Percentiles rank a stretch among this genome's conserved stretches.
phyloP scores from a whole-genome alignment of 1,139 yeast genomes.

The Saccharomyces hybrid region DNA sequence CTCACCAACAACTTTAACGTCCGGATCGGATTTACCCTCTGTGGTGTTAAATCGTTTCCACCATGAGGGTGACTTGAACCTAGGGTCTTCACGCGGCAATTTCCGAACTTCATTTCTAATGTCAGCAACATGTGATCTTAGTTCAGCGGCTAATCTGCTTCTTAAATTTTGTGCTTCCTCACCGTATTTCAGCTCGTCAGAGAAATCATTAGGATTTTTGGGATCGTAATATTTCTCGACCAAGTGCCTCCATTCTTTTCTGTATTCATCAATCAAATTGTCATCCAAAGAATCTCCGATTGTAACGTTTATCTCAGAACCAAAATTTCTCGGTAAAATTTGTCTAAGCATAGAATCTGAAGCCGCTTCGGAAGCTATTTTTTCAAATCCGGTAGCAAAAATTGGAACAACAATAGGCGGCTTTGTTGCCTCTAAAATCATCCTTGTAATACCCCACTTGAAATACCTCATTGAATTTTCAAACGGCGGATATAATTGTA shows the following conservation, averaged over 20 bases:
- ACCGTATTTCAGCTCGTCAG: slow-evolving; percentile 57
- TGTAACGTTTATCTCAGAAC: slow-evolving; percentile 59
- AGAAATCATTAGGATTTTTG: slow-evolving; percentile 48
- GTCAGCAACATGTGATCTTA: slow-evolving; percentile 56
- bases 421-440: slow-evolving; percentile 71
- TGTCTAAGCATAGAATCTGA: slow-evolving; percentile 48
- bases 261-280: slow-evolving; percentile 46
- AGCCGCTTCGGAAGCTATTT: slow-evolving; percentile 72
- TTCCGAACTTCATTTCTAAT: slow-evolving; percentile 48
- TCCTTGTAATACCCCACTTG: slow-evolving; percentile 89
- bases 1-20: slow-evolving; percentile 59
- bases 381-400: slow-evolving; percentile 79
- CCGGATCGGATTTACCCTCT: slow-evolving; percentile 63
- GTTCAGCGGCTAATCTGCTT: slow-evolving; percentile 58
- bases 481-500: slow-evolving; percentile 75
- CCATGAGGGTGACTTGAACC: slow-evolving; percentile 60
- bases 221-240: slow-evolving; percentile 48
- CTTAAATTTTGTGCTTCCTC: slow-evolving; percentile 56
- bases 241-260: slow-evolving; percentile 61
- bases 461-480: slow-evolving; percentile 85
- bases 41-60: slow-evolving; percentile 61
- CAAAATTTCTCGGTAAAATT: slow-evolving; percentile 57
- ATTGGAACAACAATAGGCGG: slow-evolving; percentile 88
- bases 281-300: slow-evolving; percentile 72
- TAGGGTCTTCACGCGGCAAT: slow-evolving; percentile 49